phyloP scores from a whole-genome alignment of 768 basidiomycete genomes.

The Suillus plorans region DNA sequence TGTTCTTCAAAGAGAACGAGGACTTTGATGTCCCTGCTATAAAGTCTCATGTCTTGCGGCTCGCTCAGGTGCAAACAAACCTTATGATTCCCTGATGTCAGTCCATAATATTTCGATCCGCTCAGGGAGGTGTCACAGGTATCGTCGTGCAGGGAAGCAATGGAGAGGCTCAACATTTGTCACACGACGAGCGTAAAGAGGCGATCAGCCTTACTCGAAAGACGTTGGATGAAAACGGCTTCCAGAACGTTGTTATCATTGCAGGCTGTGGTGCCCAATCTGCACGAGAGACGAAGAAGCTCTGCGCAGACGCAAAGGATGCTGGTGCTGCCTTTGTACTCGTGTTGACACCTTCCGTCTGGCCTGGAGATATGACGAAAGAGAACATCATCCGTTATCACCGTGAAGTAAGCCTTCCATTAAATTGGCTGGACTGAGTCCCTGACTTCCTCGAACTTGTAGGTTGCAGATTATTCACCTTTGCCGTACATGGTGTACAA shows the following conservation, averaged over 20 bases:
- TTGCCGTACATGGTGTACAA: conserved; percentile 83
- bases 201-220: conserved; percentile 64
- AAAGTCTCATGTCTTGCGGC: conserved; percentile 66
- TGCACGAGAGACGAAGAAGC: conserved; percentile 68
- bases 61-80: conserved; percentile 56
- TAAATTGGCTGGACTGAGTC: background rate
- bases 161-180: conserved; percentile 75
- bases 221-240: conserved; percentile 73
- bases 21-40: conserved; percentile 69
- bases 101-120: conserved; percentile 7
- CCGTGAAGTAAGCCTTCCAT: conserved; percentile 44
- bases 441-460: conserved; percentile 9
- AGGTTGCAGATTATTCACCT: conserved; percentile 70
- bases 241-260: conserved; percentile 64
- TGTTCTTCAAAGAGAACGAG: conserved; percentile 70
- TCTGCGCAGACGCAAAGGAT: conserved; percentile 71
- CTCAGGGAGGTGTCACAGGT: conserved; percentile 68
- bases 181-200: conserved; percentile 66
- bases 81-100: background rate
- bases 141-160: conserved; percentile 75
- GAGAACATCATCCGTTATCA: conserved; percentile 69
- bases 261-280: conserved; percentile 86
- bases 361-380: conserved; percentile 62
- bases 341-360: conserved; percentile 72
- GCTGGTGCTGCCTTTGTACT: conserved; percentile 83